These are phyloP conservation scores for Suhomyces choctaworum DNA, from an alignment of 1,139 yeast genomes.

Conservation along the genomic window DNA sequence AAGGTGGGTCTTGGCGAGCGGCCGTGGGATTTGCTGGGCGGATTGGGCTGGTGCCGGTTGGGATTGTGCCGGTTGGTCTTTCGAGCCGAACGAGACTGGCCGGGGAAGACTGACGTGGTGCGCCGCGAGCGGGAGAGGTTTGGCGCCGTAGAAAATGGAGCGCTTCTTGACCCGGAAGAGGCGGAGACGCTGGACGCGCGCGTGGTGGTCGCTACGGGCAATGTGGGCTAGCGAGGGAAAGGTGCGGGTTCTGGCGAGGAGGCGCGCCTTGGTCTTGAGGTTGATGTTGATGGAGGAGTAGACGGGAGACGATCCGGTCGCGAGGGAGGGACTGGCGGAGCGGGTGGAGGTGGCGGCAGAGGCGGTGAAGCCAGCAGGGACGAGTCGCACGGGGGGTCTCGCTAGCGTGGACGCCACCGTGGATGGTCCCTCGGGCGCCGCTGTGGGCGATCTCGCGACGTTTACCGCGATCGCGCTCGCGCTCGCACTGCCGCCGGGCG, in stretches of 20 bases:
- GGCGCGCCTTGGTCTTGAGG: constrained; percentile 21
- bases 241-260: constrained; percentile 13
- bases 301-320: constrained; percentile 13
- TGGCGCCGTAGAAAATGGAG: constrained; percentile 28
- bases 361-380: not conserved
- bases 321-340: not conserved
- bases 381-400: not conserved
- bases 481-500: no score
- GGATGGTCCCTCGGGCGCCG: constrained; percentile 3
- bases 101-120: constrained; percentile 13
- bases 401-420: not conserved
- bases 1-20: constrained; percentile 16
- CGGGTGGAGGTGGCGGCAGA: not conserved
- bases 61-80: constrained; percentile 3
- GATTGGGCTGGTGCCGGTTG: constrained; percentile 1
- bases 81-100: constrained; percentile 13
- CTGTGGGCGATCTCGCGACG: constrained; percentile 1
- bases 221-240: constrained; percentile 25
- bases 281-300: constrained; percentile 29
- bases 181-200: constrained; percentile 25
- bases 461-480: not conserved
- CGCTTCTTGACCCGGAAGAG: constrained; percentile 37
- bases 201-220: constrained; percentile 22
- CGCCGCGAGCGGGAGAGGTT: constrained; percentile 13
- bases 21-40: constrained; percentile 10